Conservation (phyloP, 176 grass and related monocot species). For the sorghum (Sorghum bicolor) region DNA sequence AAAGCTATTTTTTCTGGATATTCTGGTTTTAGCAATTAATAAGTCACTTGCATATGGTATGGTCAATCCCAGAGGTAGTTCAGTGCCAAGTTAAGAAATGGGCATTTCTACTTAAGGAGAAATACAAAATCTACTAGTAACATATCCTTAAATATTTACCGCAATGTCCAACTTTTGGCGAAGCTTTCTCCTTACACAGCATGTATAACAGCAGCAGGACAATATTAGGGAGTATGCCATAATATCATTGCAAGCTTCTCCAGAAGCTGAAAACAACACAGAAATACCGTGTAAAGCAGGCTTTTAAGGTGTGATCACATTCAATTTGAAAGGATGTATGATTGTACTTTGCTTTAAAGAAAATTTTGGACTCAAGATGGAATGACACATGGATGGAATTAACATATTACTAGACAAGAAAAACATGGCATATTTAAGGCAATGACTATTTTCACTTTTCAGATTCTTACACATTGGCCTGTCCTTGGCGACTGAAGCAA, state of each 20-base stretch:
- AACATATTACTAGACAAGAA: neutral
- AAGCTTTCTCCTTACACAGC: constrained; percentile 87
- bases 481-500: constrained; percentile 76
- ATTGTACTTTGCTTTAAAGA: neutral
- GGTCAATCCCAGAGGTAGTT: neutral
- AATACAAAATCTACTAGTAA: constrained; percentile 15
- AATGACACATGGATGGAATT: neutral
- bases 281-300: neutral
- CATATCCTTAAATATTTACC: constrained; percentile 42
- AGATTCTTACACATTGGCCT: constrained; percentile 74
- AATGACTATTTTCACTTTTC: neutral
- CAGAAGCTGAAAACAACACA: constrained; percentile 55
- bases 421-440: neutral
- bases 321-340: constrained; percentile 2
- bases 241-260: constrained; percentile 94
- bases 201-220: constrained; percentile 98
- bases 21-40: neutral
- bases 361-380: constrained; percentile 13
- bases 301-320: neutral
- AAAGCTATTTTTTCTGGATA: neutral
- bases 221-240: constrained; percentile 88
- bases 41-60: neutral
- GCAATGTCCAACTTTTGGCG: constrained; percentile 71
- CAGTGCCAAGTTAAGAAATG: neutral
- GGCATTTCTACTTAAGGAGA: constrained; percentile 3